A percentile compares a stretch with the other conserved stretches of the same genome.
Conservation (phyloP, 768 basidiomycete genomes). For the Boletus edulis region DNA sequence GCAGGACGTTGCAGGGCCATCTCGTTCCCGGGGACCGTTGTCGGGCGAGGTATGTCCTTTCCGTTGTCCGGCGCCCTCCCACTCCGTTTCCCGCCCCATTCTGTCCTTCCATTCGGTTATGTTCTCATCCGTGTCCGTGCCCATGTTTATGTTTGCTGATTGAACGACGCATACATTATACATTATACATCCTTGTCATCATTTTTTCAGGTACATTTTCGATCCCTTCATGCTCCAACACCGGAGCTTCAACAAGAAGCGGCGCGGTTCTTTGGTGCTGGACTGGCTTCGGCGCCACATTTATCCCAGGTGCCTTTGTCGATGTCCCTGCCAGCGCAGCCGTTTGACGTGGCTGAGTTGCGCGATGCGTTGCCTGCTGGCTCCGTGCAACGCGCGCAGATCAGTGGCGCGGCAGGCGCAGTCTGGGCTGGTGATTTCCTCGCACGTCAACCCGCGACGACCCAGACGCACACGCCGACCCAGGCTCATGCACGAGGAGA, state of each 20-base stretch:
- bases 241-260: conserved; percentile 60
- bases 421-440: conserved; percentile 69
- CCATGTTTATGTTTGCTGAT: background rate
- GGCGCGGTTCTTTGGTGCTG: conserved; percentile 59
- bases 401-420: conserved; percentile 16
- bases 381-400: conserved; percentile 16
- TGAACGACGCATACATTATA: background rate
- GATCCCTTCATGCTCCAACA: conserved; percentile 45
- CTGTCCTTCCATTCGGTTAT: conserved; percentile 4
- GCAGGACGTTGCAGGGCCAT: conserved; percentile 70
- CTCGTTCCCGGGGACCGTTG: conserved; percentile 37
- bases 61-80: conserved; percentile 7
- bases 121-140: background rate
- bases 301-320: conserved; percentile 5
- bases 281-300: conserved; percentile 28
- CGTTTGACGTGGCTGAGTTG: conserved; percentile 59
- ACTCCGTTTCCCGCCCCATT: background rate
- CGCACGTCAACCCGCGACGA: conserved; percentile 24
- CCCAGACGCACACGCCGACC: background rate
- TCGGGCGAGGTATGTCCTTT: conserved; percentile 54
- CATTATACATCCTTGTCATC: background rate
- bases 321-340: conserved; percentile 31
- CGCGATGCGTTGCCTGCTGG: conserved; percentile 20
- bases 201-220: conserved; percentile 49
- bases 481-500: conserved; percentile 11